These are phyloP conservation scores for Claviceps africana DNA, from an alignment of 2,329 filamentous ascomycete genomes.

Conservation along the genomic window DNA sequence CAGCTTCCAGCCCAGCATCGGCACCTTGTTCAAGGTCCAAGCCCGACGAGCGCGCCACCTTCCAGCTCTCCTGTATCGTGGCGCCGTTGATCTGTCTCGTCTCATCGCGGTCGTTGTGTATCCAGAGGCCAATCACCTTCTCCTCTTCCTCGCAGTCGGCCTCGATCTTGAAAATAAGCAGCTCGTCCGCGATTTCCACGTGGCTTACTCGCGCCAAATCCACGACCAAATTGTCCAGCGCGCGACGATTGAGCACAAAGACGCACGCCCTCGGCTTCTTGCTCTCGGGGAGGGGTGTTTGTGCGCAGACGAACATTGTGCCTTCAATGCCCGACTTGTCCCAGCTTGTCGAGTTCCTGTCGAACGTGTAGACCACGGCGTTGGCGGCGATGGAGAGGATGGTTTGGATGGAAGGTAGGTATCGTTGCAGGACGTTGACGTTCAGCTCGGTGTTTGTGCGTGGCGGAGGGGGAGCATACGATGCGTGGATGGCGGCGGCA, in stretches of 20 bases:
- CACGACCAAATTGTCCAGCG: conserved; percentile 55
- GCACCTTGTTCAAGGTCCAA: conserved; percentile 15
- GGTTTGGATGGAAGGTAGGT: conserved; percentile 57
- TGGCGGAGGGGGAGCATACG: conserved; percentile 32
- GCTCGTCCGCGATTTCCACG: conserved; percentile 47
- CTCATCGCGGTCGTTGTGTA: conserved; percentile 35
- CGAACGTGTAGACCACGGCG: conserved; percentile 74
- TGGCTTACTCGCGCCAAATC: conserved; percentile 46
- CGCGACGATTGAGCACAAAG: conserved; percentile 60
- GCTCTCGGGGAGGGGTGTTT: conserved; percentile 26
- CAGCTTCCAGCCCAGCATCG: conserved; percentile 19
- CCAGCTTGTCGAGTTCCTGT: conserved; percentile 52
- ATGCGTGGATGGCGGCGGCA: conserved; percentile 29
- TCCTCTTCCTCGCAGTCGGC: conserved; percentile 20
- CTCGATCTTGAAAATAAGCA: conserved; percentile 35
- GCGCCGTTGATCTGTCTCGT: conserved; percentile 28
- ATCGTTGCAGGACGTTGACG: conserved; percentile 66
- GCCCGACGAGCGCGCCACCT: conserved; percentile 18
- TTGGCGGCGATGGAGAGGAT: conserved; percentile 76
- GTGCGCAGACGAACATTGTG: conserved; percentile 73
- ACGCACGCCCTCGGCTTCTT: conserved; percentile 37
- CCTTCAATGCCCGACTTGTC: conserved; percentile 79
- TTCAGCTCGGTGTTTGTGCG: conserved; percentile 80
- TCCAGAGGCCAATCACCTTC: conserved; percentile 39
- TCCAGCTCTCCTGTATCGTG: conserved; percentile 31